phyloP scores from a whole-genome alignment of 768 basidiomycete genomes.

The Mycena latifolia region DNA sequence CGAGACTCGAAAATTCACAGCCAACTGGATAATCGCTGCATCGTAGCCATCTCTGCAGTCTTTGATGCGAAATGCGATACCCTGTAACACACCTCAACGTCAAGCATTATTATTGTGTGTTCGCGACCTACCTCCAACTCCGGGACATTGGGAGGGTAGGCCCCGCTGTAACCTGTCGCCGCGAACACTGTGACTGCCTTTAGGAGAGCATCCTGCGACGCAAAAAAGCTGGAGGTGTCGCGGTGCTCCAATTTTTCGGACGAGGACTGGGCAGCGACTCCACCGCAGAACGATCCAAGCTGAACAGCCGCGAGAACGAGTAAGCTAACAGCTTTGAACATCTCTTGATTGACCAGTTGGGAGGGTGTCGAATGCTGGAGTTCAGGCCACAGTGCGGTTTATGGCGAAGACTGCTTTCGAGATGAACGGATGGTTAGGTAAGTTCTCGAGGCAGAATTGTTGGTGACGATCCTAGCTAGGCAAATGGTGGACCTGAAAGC shows the following conservation, averaged over 20 bases:
- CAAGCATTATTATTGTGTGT: neutral
- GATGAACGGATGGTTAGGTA: too few species aligned
- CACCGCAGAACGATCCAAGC: neutral
- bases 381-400: neutral
- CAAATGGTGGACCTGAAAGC: too few species aligned
- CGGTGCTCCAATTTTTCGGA: too few species aligned
- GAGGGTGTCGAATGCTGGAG: neutral
- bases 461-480: too few species aligned
- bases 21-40: conserved; percentile 11
- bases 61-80: conserved; percentile 7
- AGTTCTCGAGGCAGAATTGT: too few species aligned
- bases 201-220: neutral
- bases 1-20: neutral
- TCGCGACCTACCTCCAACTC: conserved; percentile 6
- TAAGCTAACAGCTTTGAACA: neutral
- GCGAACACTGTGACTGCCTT: conserved; percentile 2
- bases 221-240: conserved; percentile 12
- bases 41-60: conserved; percentile 17
- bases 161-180: neutral
- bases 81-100: conserved; percentile 3
- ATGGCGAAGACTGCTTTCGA: neutral
- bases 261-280: neutral
- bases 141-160: conserved; percentile 3
- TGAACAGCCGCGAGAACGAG: neutral
- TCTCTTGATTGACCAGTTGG: neutral